Evolutionary conservation across 202 grass and related monocot genomes (phyloP), one percentile per base, ranked within the genome.

Genomic region (Digitaria exilis): DNA sequence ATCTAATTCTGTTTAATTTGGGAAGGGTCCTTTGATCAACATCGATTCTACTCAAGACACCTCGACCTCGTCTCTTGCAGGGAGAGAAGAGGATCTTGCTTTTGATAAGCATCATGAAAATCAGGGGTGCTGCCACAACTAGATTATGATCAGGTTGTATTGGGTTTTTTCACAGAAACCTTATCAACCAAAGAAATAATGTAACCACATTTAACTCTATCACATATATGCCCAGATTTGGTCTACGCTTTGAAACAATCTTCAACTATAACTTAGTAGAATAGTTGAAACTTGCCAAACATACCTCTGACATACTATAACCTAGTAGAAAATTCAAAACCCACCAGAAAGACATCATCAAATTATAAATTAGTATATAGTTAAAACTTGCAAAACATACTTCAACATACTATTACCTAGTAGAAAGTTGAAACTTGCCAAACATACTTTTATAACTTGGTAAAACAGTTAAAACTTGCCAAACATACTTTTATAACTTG

Each of bases 401-500:
- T 60, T 60, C 57, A 60, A 11, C 37, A 1, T 39, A 39, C 6
- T 56, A 73, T 45, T 24, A 21, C 17, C 13, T 6, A 59, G 56
- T 28, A 28, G 56, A 59, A 59, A 28, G 56, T 28, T 28, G 14
- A 59, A 59, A 5, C 24, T 59, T 10, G 28, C 79, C 65, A 67
- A 63, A 30, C 80, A 65, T 70, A 91, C 55, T 57, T 49, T 18
- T 16, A 79, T 65, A 30, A 24, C n/a, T 37, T 35, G 34, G 65
- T 39, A 59, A 4, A 79, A 34, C 9, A 26, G 26, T 73, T 14
- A 18, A 46, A 74, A 70, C 55, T 41, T 26, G 14, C 75, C 59
- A 73, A 63, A 30, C 80, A 65, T 70, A 91, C 55, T 57, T 49
- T 18, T 16, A 79, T 65, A 30, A 24, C n/a, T 37, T 35, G 34